Percentiles rank a stretch among this genome's conserved stretches.
Evolutionary conservation across 352 stramenopile species (phyloP).

Genomic region (Saprolegnia parasitica): DNA sequence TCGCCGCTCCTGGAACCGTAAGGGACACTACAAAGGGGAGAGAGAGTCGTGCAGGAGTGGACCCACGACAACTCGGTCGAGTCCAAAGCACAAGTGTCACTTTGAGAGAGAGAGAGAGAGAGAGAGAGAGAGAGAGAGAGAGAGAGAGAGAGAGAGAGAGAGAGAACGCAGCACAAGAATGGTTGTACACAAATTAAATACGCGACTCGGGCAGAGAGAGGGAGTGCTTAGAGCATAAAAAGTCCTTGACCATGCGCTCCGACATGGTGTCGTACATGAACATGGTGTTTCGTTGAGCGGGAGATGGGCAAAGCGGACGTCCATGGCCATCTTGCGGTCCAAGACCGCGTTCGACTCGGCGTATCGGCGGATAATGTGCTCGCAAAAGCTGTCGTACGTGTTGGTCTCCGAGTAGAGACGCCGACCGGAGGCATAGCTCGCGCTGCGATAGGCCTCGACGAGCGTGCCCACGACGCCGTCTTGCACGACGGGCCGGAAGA

Average conservation of each 20-base stretch:
- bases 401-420: slow-evolving; percentile 88
- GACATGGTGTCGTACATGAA: slow-evolving; percentile 62
- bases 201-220: not conserved
- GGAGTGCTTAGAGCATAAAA: slow-evolving; percentile 60
- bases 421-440: slow-evolving; percentile 73
- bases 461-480: slow-evolving; percentile 71
- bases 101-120: too few species aligned
- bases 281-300: slow-evolving; percentile 34
- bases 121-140: too few species aligned
- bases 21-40: too few species aligned
- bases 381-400: slow-evolving; percentile 86
- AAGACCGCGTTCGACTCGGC: slow-evolving; percentile 78
- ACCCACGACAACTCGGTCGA: too few species aligned
- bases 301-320: slow-evolving; percentile 61
- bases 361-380: slow-evolving; percentile 82
- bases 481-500: slow-evolving; percentile 66
- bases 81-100: too few species aligned
- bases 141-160: too few species aligned
- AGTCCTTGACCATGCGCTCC: slow-evolving; percentile 80
- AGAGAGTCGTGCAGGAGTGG: too few species aligned
- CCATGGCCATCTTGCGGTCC: slow-evolving; percentile 77
- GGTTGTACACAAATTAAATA: too few species aligned
- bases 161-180: not conserved
- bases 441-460: slow-evolving; percentile 77
- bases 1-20: too few species aligned